Evolutionary conservation across 768 basidiomycete species (phyloP), one percentile per base, ranked within the genome.

Genomic region (Termitomyces eurrhizus): DNA sequence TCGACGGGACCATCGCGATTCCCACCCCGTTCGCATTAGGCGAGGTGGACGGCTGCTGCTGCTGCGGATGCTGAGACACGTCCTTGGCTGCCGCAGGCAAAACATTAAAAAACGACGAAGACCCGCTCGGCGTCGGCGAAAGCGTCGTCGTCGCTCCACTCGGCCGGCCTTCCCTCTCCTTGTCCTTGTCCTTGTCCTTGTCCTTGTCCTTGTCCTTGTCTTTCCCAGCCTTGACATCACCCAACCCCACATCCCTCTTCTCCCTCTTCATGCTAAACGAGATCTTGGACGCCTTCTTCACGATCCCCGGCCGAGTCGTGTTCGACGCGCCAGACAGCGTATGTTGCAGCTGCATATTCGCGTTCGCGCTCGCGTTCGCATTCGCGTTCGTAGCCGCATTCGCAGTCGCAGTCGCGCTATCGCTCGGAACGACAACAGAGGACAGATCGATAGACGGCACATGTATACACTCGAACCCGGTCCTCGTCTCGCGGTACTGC

Each of bases 381-480:
- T 29, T 29, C 4, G 60, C 64, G 64, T 69, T 72, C 61, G 52
- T 66, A 67, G 54, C 57, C 4, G 21, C 21, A 4, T 41, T 41
- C 13, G 52, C 59, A 21, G 54, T 58, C 4, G 21, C 21, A 4
- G 39, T 41, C 13, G 11, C 29, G 9, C 45, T n/a, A 29, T 13
- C 32, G 39, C 39, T 14, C 5, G 39, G 14, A 4, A 70, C 64
- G 66, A 85, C 82, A 13, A 96, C 80, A 14, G 92, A 89, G 4
- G 89, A 81, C 11, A 98, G 75, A 69, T 97, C 95, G 72, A 98
- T 98, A 33, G 93, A 95, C 0, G 96, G 96, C 35, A 92, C 74
- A 71, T 99, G 94, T 26, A 96, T 91, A 75, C 97, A 99, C 72
- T 99, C 96, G 71, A 93, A 98, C 2, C 96, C 97, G 59, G 86